Conservation (phyloP, 257 asterid species). For the Nicotiana knightiana region DNA sequence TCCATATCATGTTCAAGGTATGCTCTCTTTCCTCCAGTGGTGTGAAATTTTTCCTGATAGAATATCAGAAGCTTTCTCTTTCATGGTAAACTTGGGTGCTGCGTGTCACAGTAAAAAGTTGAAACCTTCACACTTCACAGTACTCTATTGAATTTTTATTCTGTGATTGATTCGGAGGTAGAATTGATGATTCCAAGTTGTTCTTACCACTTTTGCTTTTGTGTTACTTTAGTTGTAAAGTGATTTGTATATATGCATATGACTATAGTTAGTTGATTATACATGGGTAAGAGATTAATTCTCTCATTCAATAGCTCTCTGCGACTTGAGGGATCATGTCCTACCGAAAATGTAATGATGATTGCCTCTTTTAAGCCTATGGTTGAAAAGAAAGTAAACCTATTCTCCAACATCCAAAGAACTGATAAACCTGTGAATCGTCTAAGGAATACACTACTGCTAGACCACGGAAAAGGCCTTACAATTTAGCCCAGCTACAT, state of each 20-base stretch:
- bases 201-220: background rate
- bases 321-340: background rate
- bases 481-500: background rate
- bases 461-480: background rate
- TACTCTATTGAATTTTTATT: background rate
- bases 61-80: background rate
- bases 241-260: background rate
- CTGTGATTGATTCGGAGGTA: background rate
- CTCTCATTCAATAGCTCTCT: background rate
- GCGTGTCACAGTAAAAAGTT: background rate
- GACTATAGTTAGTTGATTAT: background rate
- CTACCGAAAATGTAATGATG: background rate
- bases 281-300: background rate
- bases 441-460: background rate
- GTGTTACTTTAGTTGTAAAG: background rate
- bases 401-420: background rate
- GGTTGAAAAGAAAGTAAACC: background rate
- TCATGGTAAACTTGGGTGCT: background rate
- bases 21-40: constrained; percentile 1
- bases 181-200: background rate
- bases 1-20: constrained; percentile 67
- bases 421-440: background rate
- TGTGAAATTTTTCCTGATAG: background rate
- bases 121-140: too few relatives aligned
- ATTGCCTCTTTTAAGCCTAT: background rate